Percentiles rank a stretch among this genome's conserved stretches.
Conservation (phyloP, 352 stramenopile genomes). For the Globisporangium echinulatum region DNA sequence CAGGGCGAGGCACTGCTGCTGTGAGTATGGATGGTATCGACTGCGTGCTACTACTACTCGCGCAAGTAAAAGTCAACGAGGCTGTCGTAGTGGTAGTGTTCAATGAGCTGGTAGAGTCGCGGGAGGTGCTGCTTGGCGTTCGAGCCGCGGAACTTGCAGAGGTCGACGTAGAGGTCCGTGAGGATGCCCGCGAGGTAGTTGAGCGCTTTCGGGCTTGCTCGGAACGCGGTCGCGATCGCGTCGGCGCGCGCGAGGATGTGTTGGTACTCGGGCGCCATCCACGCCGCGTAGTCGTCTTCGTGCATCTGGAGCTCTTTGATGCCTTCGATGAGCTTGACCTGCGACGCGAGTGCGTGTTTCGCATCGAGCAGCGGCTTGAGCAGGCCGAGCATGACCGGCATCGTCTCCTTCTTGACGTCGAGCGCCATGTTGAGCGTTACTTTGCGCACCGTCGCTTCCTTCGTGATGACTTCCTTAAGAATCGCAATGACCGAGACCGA, state of each 20-base stretch:
- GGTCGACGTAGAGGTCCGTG: constrained; percentile 80
- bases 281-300: constrained; percentile 58
- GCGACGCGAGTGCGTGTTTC: constrained; percentile 64
- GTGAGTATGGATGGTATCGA: no score
- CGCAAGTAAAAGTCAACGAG: constrained; percentile 75
- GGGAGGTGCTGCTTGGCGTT: constrained; percentile 73
- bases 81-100: constrained; percentile 76
- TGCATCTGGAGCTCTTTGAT: constrained; percentile 84
- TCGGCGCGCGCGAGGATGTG: constrained; percentile 59
- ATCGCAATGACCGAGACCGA: constrained; percentile 83
- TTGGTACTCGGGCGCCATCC: constrained; percentile 81
- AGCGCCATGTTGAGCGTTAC: constrained; percentile 74
- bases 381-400: constrained; percentile 58
- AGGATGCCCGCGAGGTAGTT: constrained; percentile 77
- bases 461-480: constrained; percentile 80
- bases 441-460: constrained; percentile 75
- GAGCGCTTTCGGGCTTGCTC: constrained; percentile 58
- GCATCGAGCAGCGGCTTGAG: constrained; percentile 58
- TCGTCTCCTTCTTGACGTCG: constrained; percentile 76
- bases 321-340: constrained; percentile 77
- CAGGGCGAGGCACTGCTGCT: no score
- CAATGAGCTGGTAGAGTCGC: constrained; percentile 66
- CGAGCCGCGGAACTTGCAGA: constrained; percentile 77
- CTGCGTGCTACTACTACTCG: constrained; percentile 16
- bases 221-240: constrained; percentile 68